Conservation (phyloP, 2,329 filamentous ascomycete species). For the Ramularia collo-cygni region DNA sequence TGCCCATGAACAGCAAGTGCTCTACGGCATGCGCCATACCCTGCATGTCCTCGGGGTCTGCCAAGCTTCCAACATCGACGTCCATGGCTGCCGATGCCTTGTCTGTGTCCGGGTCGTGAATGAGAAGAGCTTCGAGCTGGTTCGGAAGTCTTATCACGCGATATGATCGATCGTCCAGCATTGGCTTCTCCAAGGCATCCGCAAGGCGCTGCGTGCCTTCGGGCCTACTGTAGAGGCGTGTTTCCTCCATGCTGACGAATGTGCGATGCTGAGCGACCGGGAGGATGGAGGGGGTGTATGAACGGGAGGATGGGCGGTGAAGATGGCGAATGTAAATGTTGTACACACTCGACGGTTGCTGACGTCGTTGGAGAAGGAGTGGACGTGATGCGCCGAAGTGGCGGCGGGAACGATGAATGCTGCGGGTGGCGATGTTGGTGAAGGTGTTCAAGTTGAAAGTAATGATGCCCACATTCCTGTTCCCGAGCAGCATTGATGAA, state of each 20-base stretch:
- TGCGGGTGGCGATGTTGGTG: too few relatives aligned
- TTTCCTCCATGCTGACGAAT: constrained; percentile 6
- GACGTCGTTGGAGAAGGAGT: too few relatives aligned
- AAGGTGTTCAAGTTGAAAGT: too few relatives aligned
- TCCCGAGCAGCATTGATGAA: too few relatives aligned
- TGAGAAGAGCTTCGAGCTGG: constrained; percentile 80
- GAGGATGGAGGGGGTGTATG: neutral
- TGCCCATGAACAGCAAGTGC: constrained; percentile 97
- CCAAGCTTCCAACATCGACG: constrained; percentile 93
- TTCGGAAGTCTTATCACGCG: constrained; percentile 80
- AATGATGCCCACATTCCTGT: too few relatives aligned
- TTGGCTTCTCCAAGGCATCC: constrained; percentile 72
- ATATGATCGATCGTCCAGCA: constrained; percentile 79
- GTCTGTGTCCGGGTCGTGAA: constrained; percentile 91
- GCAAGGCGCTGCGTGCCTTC: constrained; percentile 38
- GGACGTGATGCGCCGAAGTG: too few relatives aligned
- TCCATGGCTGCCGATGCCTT: constrained; percentile 94
- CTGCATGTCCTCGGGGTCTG: constrained; percentile 82
- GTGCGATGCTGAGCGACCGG: neutral
- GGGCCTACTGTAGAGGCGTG: constrained; percentile 14
- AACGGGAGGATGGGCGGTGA: too few relatives aligned
- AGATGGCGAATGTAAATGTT: too few relatives aligned
- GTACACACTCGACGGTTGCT: too few relatives aligned
- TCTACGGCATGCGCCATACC: constrained; percentile 95
- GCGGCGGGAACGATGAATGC: too few relatives aligned